Evolutionary conservation across 495 filamentous ascomycete genomes (phyloP), one percentile per base, ranked within the genome.

Genomic region (Hypoxylon trugodes): DNA sequence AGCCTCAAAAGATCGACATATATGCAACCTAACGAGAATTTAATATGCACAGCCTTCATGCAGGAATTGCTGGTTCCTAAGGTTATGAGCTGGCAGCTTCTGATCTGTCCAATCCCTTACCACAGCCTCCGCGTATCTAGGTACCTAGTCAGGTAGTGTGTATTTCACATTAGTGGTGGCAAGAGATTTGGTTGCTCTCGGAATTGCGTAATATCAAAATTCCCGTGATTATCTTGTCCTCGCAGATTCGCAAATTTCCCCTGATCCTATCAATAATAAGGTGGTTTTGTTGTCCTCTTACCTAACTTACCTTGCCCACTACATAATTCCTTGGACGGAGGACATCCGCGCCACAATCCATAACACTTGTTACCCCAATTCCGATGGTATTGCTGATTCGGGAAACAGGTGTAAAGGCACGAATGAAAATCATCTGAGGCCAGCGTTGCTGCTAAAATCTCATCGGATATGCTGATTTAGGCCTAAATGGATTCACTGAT

Each of bases 1-100:
- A 47, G 9, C 16, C n/a, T 30, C 24, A 30, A 32, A 15, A 28
- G 43, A 47, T 47, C 25, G 25, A 9, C 43, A n/a, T n/a, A n/a
- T n/a, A n/a, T 45, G 3, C 41, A 13, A 30, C 28, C 13, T 24
- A 6, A 32, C 43, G 25, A 26, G 43, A 16, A 47, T 47, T 24
- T 26, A 47, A 13, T 47, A 16, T 47, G 32, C 43, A 47, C 43
- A 24, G 43, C 43, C 43, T 28, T 30, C 25, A 28, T 8, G 28
- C 5, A 10, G 10, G 5, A 30, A 10, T 10, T 30, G 9, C 16
- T 15, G 10, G 5, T 47, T 8, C n/a, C n/a, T n/a, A n/a, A n/a
- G n/a, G n/a, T n/a, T 18, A 21, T 47, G 43, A 47, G 18, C 43
- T 47, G 25, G 43, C 43, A 25, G 22, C 13, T n/a, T n/a, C n/a